phyloP scores from a whole-genome alignment of 805 yeast species.

The Candida awuae region DNA sequence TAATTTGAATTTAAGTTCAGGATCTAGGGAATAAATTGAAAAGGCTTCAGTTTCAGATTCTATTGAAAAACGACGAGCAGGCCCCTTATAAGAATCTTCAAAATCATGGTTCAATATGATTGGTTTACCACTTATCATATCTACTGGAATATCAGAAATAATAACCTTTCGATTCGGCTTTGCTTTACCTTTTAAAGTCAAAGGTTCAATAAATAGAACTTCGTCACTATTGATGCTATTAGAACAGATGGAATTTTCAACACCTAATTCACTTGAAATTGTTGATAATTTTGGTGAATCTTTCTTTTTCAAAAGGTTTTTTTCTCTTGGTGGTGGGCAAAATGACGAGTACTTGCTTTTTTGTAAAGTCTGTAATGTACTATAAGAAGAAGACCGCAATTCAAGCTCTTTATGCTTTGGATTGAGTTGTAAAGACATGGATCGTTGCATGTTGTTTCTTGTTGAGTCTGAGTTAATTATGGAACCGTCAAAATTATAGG shows the following conservation, averaged over 20 bases:
- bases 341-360: too few species aligned
- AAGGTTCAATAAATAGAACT: too few species aligned
- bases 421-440: not conserved
- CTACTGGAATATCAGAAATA: constrained; percentile 1
- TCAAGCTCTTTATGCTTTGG: not conserved
- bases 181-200: not conserved
- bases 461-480: not conserved
- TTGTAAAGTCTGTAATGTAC: too few species aligned
- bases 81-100: too few species aligned
- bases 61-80: too few species aligned
- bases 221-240: too few species aligned
- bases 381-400: too few species aligned
- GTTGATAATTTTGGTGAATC: too few species aligned
- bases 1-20: constrained; percentile 3
- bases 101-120: too few species aligned
- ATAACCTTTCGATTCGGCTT: not conserved
- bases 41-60: not conserved
- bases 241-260: too few species aligned
- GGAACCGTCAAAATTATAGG: constrained; percentile 3
- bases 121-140: constrained; percentile 2
- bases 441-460: not conserved
- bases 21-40: not conserved
- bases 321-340: not conserved
- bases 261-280: too few species aligned
- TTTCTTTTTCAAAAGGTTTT: too few species aligned